phyloP scores from a whole-genome alignment of 2,329 filamentous ascomycete species.

The Stenocarpella maydis region DNA sequence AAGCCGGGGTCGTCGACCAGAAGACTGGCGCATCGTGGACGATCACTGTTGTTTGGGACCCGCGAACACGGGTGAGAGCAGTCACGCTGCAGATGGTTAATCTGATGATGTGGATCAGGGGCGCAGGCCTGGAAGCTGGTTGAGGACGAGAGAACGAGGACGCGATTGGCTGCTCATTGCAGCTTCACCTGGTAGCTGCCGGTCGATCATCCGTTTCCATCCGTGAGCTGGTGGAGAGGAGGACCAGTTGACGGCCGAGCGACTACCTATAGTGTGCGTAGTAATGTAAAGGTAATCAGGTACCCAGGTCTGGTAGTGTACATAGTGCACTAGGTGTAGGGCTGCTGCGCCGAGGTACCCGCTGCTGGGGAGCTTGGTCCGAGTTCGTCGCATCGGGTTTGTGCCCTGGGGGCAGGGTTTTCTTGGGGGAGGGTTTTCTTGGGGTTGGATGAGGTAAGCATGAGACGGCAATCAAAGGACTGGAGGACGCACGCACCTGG shows the following conservation, averaged over 20 bases:
- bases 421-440: background rate
- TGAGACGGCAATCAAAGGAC: background rate
- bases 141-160: background rate
- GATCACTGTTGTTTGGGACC: conserved; percentile 29
- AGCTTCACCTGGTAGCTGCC: conserved; percentile 29
- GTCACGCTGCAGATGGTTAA: background rate
- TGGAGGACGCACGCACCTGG: too few relatives aligned
- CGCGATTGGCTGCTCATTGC: conserved; percentile 30
- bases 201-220: conserved; percentile 24
- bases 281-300: background rate
- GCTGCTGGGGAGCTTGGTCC: background rate
- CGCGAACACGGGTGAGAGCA: background rate
- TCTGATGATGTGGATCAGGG: background rate
- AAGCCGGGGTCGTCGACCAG: background rate
- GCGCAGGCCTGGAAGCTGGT: background rate
- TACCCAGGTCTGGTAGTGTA: too few relatives aligned
- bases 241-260: background rate
- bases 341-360: conserved; percentile 6
- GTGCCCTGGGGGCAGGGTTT: background rate
- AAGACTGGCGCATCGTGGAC: conserved; percentile 2
- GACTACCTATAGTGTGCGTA: too few relatives aligned
- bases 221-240: background rate
- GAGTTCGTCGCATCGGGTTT: conserved; percentile 20
- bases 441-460: conserved; percentile 17
- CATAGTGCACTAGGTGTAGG: too few relatives aligned